Base-by-base conservation (phyloP, 306 rosid species). In the Rosa lucieae region DNA sequence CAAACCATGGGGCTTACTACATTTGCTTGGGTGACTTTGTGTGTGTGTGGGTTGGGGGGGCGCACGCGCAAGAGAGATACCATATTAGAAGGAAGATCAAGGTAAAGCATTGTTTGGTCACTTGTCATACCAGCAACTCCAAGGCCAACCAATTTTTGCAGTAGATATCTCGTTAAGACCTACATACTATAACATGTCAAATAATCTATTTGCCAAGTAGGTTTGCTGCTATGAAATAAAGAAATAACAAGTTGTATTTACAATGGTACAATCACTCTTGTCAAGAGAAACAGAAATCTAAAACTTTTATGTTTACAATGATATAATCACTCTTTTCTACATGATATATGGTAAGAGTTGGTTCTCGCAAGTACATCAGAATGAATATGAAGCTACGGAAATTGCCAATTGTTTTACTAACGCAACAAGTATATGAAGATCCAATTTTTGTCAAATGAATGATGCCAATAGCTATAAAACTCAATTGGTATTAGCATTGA, bases 31-130 rank as follows among this genome's bases (percentile, higher is more conserved):
- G 26, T 23, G 26, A 23, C 26, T n/a, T n/a, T n/a, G n/a, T 23
- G 26, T 23, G 26, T 23, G 26, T 23, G 26, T 23, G 26, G 26
- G 26, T 23, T 23, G 26, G 29, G 29, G 29, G 29, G 29, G 29
- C 29, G 29, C 29, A 26, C 29, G 29, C 29, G 29, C 29, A 26
- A 26, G 29, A 26, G 29, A 26, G 29, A 26, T 56, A 94, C 97
- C 99, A 92, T 87, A 77, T 94, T 94, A 67, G 97, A 89, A 80
- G 95, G 98, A 77, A 94, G 97, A 74, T 94, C 98, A 69, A 83
- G 91, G 82, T 94, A 89, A 73, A 92, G 78, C 79, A 90, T 56
- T 56, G 82, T 85, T 51, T 80, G 74, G 76, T 91, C 29, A 77
- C 86, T 87, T 51, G 98, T 92, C 78, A 88, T 88, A 21, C 70